These are phyloP conservation scores for Jamesozyma hellenica DNA, from an alignment of 805 yeast species.

Conservation along the genomic window DNA sequence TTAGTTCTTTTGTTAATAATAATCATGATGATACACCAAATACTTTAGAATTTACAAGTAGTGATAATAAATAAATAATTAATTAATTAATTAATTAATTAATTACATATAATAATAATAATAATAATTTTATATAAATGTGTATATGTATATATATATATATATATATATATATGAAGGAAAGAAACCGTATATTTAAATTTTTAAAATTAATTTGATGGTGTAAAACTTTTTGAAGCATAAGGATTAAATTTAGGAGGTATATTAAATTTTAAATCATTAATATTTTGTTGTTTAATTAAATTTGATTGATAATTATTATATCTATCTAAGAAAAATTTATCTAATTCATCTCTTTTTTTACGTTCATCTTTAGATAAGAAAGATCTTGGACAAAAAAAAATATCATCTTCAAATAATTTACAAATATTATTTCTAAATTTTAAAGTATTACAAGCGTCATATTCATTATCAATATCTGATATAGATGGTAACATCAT, in stretches of 20 bases:
- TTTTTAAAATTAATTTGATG: slow-evolving; percentile 30
- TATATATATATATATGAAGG: too few relatives aligned
- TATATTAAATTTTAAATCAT: slow-evolving; percentile 2
- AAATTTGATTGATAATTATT: slow-evolving; percentile 2
- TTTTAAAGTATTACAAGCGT: slow-evolving; percentile 10
- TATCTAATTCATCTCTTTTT: slow-evolving; percentile 21
- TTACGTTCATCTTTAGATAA: slow-evolving; percentile 21
- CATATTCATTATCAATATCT: slow-evolving; percentile 5
- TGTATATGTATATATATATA: too few relatives aligned
- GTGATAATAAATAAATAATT: slow-evolving; percentile 7
- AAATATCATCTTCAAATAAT: slow-evolving; percentile 27
- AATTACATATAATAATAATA: too few relatives aligned
- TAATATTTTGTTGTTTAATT: neutral
- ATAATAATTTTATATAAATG: too few relatives aligned
- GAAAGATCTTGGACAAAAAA: slow-evolving; percentile 26
- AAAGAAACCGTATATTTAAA: too few relatives aligned
- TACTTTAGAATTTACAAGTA: slow-evolving; percentile 4
- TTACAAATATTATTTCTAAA: slow-evolving; percentile 21
- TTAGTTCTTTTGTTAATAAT: slow-evolving; percentile 1
- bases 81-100: too few relatives aligned
- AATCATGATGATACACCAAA: slow-evolving; percentile 18
- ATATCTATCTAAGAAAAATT: slow-evolving; percentile 8
- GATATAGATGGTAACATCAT: neutral
- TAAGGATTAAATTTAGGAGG: slow-evolving; percentile 56
- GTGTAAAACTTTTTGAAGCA: slow-evolving; percentile 54